phyloP scores from a whole-genome alignment of 2,329 filamentous ascomycete genomes.

The Alternaria arbusti region DNA sequence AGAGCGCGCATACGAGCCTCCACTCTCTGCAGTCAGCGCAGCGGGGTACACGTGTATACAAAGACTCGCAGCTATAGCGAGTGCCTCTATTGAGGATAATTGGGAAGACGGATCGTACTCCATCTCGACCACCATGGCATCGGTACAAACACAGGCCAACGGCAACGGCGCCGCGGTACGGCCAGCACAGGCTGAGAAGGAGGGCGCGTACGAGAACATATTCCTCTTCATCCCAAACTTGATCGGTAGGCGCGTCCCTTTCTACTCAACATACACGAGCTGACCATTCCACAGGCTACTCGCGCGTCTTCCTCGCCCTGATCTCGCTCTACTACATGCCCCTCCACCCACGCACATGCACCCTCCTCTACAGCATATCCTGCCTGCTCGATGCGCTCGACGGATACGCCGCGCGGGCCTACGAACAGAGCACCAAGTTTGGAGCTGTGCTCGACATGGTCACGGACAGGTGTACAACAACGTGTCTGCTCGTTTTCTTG shows the following conservation, averaged over 20 bases:
- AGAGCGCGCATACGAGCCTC: slow-evolving; percentile 6
- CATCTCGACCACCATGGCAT: slow-evolving; percentile 29
- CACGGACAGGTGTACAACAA: slow-evolving; percentile 95
- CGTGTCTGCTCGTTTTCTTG: slow-evolving; percentile 92
- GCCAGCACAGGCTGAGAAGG: slow-evolving; percentile 19
- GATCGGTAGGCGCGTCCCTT: slow-evolving; percentile 51
- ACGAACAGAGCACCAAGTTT: slow-evolving; percentile 93
- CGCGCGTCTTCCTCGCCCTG: slow-evolving; percentile 67
- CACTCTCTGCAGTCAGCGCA: slow-evolving; percentile 2
- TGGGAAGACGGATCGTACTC: background rate
- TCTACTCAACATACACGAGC: background rate
- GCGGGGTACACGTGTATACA: slow-evolving; percentile 13
- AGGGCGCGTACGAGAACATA: slow-evolving; percentile 58
- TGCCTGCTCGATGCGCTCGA: slow-evolving; percentile 96
- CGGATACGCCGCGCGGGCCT: slow-evolving; percentile 84
- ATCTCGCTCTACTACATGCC: slow-evolving; percentile 99
- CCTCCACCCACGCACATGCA: slow-evolving; percentile 94
- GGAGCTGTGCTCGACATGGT: slow-evolving; percentile 99
- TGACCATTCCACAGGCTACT: slow-evolving; percentile 52
- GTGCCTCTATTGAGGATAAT: background rate
- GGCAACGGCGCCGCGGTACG: slow-evolving; percentile 39
- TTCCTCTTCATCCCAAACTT: slow-evolving; percentile 61
- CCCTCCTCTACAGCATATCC: slow-evolving; percentile 87
- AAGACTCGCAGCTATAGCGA: background rate
- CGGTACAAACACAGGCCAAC: slow-evolving; percentile 35